Percentiles rank a stretch among this genome's conserved stretches.
Conservation (phyloP, 108 stramenopile genomes). For the Epithemia pelagica region DNA sequence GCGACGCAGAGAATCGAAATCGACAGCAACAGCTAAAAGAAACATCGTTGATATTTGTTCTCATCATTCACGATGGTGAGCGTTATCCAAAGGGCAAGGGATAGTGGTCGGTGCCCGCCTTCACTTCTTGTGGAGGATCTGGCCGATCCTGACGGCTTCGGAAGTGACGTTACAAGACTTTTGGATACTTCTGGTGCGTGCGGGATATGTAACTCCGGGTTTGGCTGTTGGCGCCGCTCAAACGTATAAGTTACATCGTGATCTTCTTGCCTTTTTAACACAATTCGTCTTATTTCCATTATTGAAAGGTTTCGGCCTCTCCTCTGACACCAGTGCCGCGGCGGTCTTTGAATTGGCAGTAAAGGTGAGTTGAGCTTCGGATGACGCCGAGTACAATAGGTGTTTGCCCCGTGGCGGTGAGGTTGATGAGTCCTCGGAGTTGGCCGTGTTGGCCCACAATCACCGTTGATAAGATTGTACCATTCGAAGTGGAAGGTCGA, state of each 20-base stretch:
- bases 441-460: too few relatives aligned
- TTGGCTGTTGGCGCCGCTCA: background rate
- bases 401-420: too few relatives aligned
- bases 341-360: slow-evolving; percentile 26
- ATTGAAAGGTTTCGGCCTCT: slow-evolving; percentile 7
- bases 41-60: too few relatives aligned
- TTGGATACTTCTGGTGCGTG: slow-evolving; percentile 38
- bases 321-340: slow-evolving; percentile 14
- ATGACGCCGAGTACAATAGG: background rate
- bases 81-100: slow-evolving; percentile 31
- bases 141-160: slow-evolving; percentile 24
- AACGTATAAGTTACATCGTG: background rate
- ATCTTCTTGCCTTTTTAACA: background rate
- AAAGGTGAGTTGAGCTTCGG: slow-evolving; percentile 40
- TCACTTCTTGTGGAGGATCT: slow-evolving; percentile 24
- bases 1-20: too few relatives aligned
- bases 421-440: too few relatives aligned
- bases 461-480: too few relatives aligned
- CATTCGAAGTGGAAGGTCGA: too few relatives aligned
- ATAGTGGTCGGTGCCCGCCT: slow-evolving; percentile 44
- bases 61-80: slow-evolving; percentile 19
- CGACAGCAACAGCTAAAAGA: too few relatives aligned
- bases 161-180: slow-evolving; percentile 15
- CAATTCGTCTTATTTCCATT: slow-evolving; percentile 5
- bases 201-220: slow-evolving; percentile 1